Percentiles rank a stretch among this genome's conserved stretches.
phyloP scores from a whole-genome alignment of 2,329 filamentous ascomycete genomes.

The Cladophialophora psammophila region DNA sequence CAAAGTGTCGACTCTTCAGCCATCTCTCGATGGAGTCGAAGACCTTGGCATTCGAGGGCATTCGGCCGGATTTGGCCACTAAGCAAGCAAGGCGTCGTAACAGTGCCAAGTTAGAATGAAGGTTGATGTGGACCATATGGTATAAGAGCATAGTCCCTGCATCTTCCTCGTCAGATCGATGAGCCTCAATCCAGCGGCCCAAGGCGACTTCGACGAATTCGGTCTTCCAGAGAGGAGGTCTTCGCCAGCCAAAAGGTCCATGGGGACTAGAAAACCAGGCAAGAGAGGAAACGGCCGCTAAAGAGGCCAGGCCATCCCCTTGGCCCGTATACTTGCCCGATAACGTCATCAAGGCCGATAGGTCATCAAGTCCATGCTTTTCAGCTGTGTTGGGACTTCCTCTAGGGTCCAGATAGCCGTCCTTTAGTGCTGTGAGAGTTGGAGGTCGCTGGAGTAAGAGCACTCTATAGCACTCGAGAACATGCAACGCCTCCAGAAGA shows the following conservation, averaged over 20 bases:
- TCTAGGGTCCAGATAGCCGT: too few relatives aligned
- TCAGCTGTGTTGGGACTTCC: too few relatives aligned
- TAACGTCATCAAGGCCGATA: too few relatives aligned
- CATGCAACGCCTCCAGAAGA: conserved; percentile 13
- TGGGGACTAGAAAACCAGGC: conserved; percentile 10
- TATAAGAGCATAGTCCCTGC: conserved; percentile 5
- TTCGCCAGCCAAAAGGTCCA: neutral
- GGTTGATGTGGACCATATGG: conserved; percentile 13
- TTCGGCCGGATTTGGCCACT: neutral
- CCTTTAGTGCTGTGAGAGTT: neutral
- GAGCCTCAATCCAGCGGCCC: conserved; percentile 6
- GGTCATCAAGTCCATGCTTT: too few relatives aligned
- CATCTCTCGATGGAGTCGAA: neutral
- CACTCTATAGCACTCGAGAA: conserved; percentile 12
- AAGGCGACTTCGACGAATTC: conserved; percentile 22
- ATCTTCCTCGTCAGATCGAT: neutral
- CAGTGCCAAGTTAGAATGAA: conserved; percentile 6
- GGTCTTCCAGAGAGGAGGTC: conserved; percentile 10
- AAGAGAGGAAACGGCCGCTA: too few relatives aligned
- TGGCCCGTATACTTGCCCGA: too few relatives aligned
- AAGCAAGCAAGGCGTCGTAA: conserved; percentile 3
- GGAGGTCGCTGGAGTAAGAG: conserved; percentile 13
- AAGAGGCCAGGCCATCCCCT: too few relatives aligned
- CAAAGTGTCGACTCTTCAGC: neutral
- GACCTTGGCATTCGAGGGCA: neutral